phyloP scores from a whole-genome alignment of 345 rosid genomes.

The Laguncularia racemosa region DNA sequence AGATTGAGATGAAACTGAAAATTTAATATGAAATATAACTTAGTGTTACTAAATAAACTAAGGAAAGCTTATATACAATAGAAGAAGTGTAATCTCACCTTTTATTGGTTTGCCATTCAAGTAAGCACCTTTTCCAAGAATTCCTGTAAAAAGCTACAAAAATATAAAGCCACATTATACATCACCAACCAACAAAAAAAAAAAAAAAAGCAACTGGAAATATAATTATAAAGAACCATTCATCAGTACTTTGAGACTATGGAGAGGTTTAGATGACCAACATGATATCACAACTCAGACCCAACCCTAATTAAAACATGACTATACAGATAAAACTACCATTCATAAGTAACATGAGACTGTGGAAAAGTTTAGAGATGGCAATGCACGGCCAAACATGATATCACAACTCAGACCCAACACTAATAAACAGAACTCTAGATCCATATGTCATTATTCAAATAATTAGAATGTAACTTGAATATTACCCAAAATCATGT shows the following conservation, averaged over 20 bases:
- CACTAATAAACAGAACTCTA: too few relatives aligned
- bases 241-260: too few relatives aligned
- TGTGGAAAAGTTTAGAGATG: too few relatives aligned
- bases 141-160: conserved; percentile 69
- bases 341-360: neutral
- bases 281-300: too few relatives aligned
- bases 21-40: conserved; percentile 8
- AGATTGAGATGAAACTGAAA: conserved; percentile 64
- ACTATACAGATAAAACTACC: too few relatives aligned
- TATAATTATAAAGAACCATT: neutral
- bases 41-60: conserved; percentile 2
- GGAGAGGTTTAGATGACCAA: too few relatives aligned
- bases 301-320: too few relatives aligned
- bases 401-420: too few relatives aligned
- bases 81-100: conserved; percentile 33
- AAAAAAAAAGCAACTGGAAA: neutral
- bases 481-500: too few relatives aligned
- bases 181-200: conserved; percentile 2
- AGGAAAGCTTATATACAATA: neutral
- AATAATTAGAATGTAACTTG: too few relatives aligned
- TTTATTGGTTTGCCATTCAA: conserved; percentile 71
- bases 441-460: too few relatives aligned
- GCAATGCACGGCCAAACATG: too few relatives aligned
- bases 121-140: conserved; percentile 73
- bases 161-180: conserved; percentile 6